These are phyloP conservation scores for Plasmodium gonderi DNA, from an alignment of 169 alveolate genomes.

Conservation along the genomic window DNA sequence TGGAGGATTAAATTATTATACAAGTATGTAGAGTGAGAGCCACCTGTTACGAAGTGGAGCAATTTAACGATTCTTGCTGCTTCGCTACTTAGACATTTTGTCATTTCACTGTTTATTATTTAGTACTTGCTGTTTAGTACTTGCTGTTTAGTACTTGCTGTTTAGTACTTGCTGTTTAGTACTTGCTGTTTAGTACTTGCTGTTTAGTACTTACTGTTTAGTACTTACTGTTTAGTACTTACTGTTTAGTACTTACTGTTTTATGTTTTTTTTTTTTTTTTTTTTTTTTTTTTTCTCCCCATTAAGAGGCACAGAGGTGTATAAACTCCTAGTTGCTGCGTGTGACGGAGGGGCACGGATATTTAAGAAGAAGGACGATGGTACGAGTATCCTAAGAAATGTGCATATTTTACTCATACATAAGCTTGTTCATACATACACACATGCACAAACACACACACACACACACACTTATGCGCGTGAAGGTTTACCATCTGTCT, in stretches of 20 bases:
- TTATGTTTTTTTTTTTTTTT: not conserved
- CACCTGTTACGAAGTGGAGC: not conserved
- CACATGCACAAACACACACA: too few relatives aligned
- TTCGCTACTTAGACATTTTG: not conserved
- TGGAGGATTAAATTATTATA: slow-evolving; percentile 66
- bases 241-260: not conserved
- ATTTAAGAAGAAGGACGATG: slow-evolving; percentile 47
- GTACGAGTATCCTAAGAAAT: too few relatives aligned
- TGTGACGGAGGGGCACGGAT: slow-evolving; percentile 71
- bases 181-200: too few relatives aligned
- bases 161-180: too few relatives aligned
- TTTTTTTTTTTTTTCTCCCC: not conserved
- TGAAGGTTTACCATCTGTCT: too few relatives aligned
- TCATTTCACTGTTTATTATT: not conserved
- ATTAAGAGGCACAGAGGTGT: slow-evolving; percentile 2
- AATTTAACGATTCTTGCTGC: not conserved
- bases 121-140: too few relatives aligned
- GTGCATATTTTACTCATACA: too few relatives aligned
- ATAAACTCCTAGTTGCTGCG: slow-evolving; percentile 51
- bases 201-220: not conserved
- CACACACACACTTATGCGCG: too few relatives aligned
- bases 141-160: too few relatives aligned
- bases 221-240: not conserved
- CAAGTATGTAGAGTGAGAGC: slow-evolving; percentile 9
- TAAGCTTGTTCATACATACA: not conserved